These are phyloP conservation scores for Phylloporus sp. DNA, from an alignment of 768 basidiomycete genomes.

Conservation along the genomic window DNA sequence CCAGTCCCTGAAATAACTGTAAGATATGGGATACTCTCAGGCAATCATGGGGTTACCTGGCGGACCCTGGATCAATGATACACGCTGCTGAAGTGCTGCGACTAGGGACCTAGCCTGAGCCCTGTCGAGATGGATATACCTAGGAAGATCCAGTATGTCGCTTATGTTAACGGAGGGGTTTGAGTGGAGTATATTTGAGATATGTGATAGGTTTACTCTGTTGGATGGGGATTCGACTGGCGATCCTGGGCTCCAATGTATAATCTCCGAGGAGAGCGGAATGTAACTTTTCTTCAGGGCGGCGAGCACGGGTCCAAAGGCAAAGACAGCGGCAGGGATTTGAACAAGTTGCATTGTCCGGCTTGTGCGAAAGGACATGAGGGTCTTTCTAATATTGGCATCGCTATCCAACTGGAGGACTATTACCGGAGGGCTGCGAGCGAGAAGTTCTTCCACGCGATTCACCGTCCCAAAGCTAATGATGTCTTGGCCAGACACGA, in stretches of 20 bases:
- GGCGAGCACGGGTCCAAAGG: slow-evolving; percentile 59
- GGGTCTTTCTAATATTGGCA: slow-evolving; percentile 32
- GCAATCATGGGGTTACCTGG: slow-evolving; percentile 44
- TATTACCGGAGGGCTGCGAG: slow-evolving; percentile 44
- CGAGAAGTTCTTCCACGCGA: slow-evolving; percentile 52
- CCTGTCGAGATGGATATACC: slow-evolving; percentile 43
- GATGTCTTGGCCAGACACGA: slow-evolving; percentile 45
- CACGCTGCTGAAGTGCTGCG: slow-evolving; percentile 47
- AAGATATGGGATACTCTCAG: not conserved
- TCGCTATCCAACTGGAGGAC: slow-evolving; percentile 51
- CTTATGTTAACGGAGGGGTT: slow-evolving; percentile 40
- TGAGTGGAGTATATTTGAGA: slow-evolving; percentile 21
- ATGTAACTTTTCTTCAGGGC: slow-evolving; percentile 39
- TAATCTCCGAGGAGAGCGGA: slow-evolving; percentile 48
- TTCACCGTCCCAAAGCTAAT: slow-evolving; percentile 52
- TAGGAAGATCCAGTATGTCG: slow-evolving; percentile 31
- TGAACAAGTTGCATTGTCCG: slow-evolving; percentile 44
- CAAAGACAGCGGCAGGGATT: slow-evolving; percentile 55
- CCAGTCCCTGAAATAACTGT: slow-evolving; percentile 50
- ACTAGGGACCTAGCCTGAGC: slow-evolving; percentile 47
- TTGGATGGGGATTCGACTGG: not conserved
- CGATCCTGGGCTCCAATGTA: slow-evolving; percentile 45
- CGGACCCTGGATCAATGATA: slow-evolving; percentile 68
- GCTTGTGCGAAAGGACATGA: slow-evolving; percentile 35
- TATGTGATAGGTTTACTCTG: slow-evolving; percentile 4